Evolutionary conservation across 2,329 filamentous ascomycete species (phyloP).

Genomic region (Diaporthe ilicicola): DNA sequence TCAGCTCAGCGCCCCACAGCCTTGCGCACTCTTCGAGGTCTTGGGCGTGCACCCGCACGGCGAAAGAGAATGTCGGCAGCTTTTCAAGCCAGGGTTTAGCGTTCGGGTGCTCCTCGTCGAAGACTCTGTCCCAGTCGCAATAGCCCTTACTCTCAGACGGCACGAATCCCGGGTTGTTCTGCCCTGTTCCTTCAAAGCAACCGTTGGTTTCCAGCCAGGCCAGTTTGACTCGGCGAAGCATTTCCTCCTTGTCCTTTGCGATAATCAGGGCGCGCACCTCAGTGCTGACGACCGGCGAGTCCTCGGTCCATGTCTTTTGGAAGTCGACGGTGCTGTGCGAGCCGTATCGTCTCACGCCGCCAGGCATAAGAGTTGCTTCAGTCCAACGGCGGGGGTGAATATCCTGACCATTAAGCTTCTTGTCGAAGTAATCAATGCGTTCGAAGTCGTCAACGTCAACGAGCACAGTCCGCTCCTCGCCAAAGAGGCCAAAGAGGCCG

Average conservation of each 20-base stretch:
- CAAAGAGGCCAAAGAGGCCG: neutral
- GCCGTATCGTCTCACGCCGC: neutral
- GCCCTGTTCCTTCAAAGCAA: neutral
- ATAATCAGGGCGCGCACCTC: neutral
- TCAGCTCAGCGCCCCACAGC: neutral
- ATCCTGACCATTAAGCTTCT: neutral
- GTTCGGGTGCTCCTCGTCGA: neutral
- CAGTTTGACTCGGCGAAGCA: neutral
- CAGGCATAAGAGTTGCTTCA: fast-evolving
- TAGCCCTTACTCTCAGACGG: neutral
- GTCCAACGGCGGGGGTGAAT: too few relatives aligned
- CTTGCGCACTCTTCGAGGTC: neutral
- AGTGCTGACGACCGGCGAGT: neutral
- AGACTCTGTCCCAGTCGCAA: neutral
- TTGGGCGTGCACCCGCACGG: neutral
- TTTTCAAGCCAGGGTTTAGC: neutral
- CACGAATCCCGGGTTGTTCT: neutral
- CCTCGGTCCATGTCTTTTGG: neutral
- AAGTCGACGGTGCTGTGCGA: neutral
- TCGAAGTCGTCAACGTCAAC: neutral
- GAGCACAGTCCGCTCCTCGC: neutral
- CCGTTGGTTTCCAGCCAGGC: neutral
- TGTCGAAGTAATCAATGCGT: neutral
- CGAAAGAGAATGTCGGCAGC: neutral
- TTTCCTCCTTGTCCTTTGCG: neutral